Evolutionary conservation across 2,329 filamentous ascomycete species (phyloP), one percentile per base, ranked within the genome.

Genomic region (Fusarium fujikuroi): DNA sequence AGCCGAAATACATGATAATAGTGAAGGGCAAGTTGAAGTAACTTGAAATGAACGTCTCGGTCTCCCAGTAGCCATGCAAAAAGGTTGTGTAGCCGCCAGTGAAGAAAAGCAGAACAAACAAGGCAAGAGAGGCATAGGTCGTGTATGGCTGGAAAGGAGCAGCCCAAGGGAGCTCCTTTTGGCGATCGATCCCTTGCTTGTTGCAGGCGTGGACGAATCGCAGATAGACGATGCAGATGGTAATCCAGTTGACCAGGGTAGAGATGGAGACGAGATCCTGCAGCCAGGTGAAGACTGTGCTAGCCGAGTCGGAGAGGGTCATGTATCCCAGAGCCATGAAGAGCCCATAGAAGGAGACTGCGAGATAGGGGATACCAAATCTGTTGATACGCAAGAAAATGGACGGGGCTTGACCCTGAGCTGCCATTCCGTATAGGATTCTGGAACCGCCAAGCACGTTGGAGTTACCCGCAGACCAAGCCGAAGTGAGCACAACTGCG

Each of bases 291-390:
- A 67, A 65, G n/a, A 60, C 52, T 11, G 40, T 59, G 9, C 43
- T 50, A 21, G 52, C 62, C 16, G 44, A 43, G 28, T 65, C 32
- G 30, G 64, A 65, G 6, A 30, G 5, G 3, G 60, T 65, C 34
- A 65, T 36, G 25, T 67, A 67, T 30, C 44, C 61, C 15, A 60
- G 61, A 4, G 52, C 61, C 28, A 59, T 65, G 18, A 65, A 65
- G 4, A 59, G 39, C 1, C 37, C 53, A 40, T 50, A 65, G 28
- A 60, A n/a, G 28, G 14, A 23, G 3, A 65, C 61, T 21, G 46
- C 61, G 16, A 59, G 19, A 36, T 65, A 67, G 10, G 52, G 61
- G 4, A 65, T 65, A 34, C 53, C 47, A 10, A 47, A 67, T 34
- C 60, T 60, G 43, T 63, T 63, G 19, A 60, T 47, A 3, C 60